Percentiles rank a stretch among this genome's conserved stretches.
These are phyloP conservation scores for Dactylellina parvicollis DNA, from an alignment of 2,329 filamentous ascomycete species.

Conservation along the genomic window DNA sequence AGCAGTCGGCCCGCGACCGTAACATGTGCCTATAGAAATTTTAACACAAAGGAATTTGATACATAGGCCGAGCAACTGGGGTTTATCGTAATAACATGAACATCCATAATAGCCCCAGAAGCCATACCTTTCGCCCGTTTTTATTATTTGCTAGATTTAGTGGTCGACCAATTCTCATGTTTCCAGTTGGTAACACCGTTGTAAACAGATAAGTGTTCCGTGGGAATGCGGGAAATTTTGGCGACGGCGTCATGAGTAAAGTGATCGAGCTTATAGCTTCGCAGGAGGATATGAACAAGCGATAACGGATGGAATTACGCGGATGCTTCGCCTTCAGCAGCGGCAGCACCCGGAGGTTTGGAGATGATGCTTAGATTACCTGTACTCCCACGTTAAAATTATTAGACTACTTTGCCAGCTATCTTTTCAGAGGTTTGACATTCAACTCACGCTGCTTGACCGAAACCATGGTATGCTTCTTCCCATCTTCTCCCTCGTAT, in stretches of 20 bases:
- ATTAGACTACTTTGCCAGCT: background rate
- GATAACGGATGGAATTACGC: background rate
- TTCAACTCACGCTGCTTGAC: conserved; percentile 79
- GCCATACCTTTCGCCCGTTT: background rate
- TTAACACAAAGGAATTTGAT: background rate
- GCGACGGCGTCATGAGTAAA: background rate
- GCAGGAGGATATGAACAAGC: background rate
- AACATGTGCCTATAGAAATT: background rate
- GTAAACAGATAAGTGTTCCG: too few species aligned
- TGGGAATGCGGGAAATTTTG: too few species aligned
- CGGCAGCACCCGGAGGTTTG: conserved; percentile 9
- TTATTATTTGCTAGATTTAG: background rate
- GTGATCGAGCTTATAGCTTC: background rate
- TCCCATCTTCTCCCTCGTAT: conserved; percentile 77
- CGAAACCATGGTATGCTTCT: conserved; percentile 71
- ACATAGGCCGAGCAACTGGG: background rate
- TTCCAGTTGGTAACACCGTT: too few species aligned
- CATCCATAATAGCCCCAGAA: background rate
- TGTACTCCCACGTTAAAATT: background rate
- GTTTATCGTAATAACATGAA: background rate
- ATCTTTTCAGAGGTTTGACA: background rate
- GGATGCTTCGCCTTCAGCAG: conserved; percentile 10
- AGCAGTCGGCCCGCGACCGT: background rate
- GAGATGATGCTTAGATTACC: conserved; percentile 14
- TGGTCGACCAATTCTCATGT: too few species aligned